phyloP scores from a whole-genome alignment of 2,329 filamentous ascomycete genomes.

The Geosmithia morbida region DNA sequence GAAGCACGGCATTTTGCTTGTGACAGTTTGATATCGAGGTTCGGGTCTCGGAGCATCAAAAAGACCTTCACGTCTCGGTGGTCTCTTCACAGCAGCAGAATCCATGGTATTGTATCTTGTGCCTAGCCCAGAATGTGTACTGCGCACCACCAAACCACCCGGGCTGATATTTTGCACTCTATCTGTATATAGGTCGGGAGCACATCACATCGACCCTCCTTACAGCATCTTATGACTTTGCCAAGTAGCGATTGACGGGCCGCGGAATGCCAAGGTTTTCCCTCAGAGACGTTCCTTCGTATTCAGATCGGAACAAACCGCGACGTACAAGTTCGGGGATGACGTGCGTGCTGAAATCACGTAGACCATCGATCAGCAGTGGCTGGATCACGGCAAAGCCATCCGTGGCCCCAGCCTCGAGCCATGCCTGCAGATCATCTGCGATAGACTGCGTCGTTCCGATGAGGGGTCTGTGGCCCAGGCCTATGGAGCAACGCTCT shows the following conservation, averaged over 20 bases:
- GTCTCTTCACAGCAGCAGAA: no score
- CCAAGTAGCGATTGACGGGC: neutral
- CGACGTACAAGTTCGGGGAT: constrained; percentile 26
- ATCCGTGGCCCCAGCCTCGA: constrained; percentile 30
- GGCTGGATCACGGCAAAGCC: constrained; percentile 36
- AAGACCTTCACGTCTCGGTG: no score
- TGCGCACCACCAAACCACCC: no score
- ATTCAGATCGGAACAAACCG: neutral
- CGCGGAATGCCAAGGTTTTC: neutral
- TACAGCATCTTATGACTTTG: neutral
- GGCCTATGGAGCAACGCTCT: constrained; percentile 29
- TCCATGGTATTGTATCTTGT: no score
- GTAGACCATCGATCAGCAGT: constrained; percentile 32
- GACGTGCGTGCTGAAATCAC: constrained; percentile 29
- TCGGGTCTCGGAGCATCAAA: no score
- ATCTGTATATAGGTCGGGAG: neutral
- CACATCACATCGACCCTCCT: neutral
- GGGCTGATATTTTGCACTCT: neutral
- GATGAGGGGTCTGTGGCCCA: constrained; percentile 26
- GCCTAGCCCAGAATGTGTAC: no score
- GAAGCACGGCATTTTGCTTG: no score
- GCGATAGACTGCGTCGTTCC: constrained; percentile 32
- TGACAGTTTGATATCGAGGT: no score
- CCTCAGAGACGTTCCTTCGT: neutral
- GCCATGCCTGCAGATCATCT: constrained; percentile 31